Evolutionary conservation across 768 basidiomycete genomes (phyloP), one percentile per base, ranked within the genome.

Genomic region (Pleurotus tuoliensis): DNA sequence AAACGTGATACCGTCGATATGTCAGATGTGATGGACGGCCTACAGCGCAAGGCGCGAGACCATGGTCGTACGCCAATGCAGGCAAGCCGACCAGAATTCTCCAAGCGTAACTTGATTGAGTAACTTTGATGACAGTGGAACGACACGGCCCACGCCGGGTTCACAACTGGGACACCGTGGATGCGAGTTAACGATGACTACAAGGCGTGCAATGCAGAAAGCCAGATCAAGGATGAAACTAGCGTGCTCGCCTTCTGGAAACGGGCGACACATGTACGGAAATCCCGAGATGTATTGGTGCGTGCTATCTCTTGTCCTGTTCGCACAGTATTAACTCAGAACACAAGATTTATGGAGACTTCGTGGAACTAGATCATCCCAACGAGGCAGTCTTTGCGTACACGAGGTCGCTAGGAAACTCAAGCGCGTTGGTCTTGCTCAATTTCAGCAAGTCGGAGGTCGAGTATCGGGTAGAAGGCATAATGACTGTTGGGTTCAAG

Each of bases 151-250:
- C 74, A 89, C 55, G 85, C 78, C 0, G 88, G 89, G 0, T 90
- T 90, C 67, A 83, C 84, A 11, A 73, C 78, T 0, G 82, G 80
- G 2, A 76, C 66, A 2, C 87, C 88, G 0, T 91, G 87, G 88
- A 90, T 90, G 86, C 74, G 85, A 22, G 80, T 86, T 5, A 85
- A 88, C 62, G 85, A 87, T 39, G 86, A 89, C 61, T 87, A 82
- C 63, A 55, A 60, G n/a, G 58, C 59, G 0, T 87, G 83, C 78
- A 90, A 88, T 61, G 85, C 73, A 13, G 73, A 62, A 1, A 67
- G 64, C 11, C 82, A 89, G 67, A 40, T 73, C 13, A 59, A 63
- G 0, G 80, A 88, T 56, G 61, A 69, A 0, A 61, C 71, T n/a
- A 87, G 83, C 62, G 83, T 87, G 2, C 73, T 73, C 45, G 63